phyloP scores from a whole-genome alignment of 805 yeast genomes.

The Sugiyamaella lignohabitans region DNA sequence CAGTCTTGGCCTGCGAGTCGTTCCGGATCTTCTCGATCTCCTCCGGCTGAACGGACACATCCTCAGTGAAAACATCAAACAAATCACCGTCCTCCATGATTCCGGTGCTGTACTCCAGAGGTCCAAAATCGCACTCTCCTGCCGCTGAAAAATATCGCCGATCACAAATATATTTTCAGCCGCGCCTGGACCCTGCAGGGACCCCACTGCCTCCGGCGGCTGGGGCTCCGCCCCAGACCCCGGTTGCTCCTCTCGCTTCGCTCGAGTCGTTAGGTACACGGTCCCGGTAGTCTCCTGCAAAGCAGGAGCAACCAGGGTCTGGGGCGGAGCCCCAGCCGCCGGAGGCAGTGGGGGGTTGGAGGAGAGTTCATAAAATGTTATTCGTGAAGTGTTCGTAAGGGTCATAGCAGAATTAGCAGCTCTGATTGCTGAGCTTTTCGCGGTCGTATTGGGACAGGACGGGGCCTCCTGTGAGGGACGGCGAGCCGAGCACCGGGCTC shows the following conservation, averaged over 20 bases:
- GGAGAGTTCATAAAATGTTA: no score
- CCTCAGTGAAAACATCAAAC: slow-evolving; percentile 30
- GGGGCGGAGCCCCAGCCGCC: background rate
- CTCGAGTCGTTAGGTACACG: background rate
- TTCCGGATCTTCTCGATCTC: slow-evolving; percentile 9
- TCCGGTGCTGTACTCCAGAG: no score
- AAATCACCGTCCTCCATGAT: slow-evolving; percentile 24
- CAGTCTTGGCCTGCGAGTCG: slow-evolving; percentile 5
- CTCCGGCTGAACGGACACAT: slow-evolving; percentile 19
- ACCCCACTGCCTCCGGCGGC: background rate
- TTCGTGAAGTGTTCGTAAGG: no score
- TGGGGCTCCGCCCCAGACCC: background rate
- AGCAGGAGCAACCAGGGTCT: background rate
- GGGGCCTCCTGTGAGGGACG: background rate
- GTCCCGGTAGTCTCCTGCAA: background rate
- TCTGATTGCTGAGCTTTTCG: slow-evolving; percentile 11
- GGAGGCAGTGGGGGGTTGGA: slow-evolving; percentile 1
- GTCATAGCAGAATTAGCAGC: background rate
- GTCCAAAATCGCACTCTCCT: no score
- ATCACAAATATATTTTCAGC: no score
- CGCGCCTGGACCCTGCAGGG: background rate
- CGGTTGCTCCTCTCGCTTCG: background rate
- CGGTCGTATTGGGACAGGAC: slow-evolving; percentile 14
- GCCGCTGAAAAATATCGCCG: no score
- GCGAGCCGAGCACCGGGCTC: background rate